Evolutionary conservation across 2,329 filamentous ascomycete genomes (phyloP), one percentile per base, ranked within the genome.

Genomic region (Acrocalymma vagum): DNA sequence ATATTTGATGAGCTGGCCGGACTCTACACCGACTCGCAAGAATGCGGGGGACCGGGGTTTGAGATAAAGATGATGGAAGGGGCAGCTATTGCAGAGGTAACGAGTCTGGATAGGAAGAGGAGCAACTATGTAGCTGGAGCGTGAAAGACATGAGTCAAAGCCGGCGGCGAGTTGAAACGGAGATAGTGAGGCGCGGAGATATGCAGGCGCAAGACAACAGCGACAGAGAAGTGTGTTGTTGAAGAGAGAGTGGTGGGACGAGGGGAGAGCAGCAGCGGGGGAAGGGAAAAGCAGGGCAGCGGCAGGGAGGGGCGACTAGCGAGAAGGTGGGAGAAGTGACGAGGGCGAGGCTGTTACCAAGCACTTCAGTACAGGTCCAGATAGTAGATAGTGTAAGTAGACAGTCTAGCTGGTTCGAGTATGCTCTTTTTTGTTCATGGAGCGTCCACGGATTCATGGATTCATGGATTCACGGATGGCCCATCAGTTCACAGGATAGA

Each of bases 111-210:
- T 59, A 65, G 32, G 61, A 54, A 40, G 57, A 58, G 11, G 57
- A 61, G 20, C 42, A 48, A 44, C 39, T 47, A 50, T 57, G 53
- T 39, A 56, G 44, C 38, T 47, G 46, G 48, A 44, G 53, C 60
- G 52, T 55, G 48, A 60, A 49, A 60, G 63, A 69, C 65, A 69
- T 69, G 64, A 63, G 58, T 66, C 57, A 60, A 45, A 60, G 55
- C 38, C 40, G 43, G 38, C 39, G 43, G 50, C 46, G n/a, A n/a
- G n/a, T n/a, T n/a, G n/a, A n/a, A n/a, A n/a, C n/a, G n/a, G n/a
- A n/a, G n/a, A 23, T 11, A 15, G 41, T 17, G 25, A 29, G 24
- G 13, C 4, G 15, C 9, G n/a, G n/a, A 21, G 30, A 17, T 29
- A 40, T 29, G 23, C 4, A 21, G 20, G 25, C 16, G 26, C 15